Base-by-base conservation (phyloP, 192 early-diverging fungal species). In the Gonapodya sp. region DNA sequence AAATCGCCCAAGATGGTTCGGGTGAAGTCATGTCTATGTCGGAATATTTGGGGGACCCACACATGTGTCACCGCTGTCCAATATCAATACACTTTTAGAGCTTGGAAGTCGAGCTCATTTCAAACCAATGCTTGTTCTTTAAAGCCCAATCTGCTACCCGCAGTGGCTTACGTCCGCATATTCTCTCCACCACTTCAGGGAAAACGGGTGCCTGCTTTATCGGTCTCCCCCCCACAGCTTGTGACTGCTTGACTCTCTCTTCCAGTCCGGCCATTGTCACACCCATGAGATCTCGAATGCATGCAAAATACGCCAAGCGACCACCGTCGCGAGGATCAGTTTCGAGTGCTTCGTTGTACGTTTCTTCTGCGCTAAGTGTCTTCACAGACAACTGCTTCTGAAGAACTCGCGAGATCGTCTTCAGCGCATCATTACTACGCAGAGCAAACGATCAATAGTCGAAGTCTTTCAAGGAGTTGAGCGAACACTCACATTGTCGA, bases 271-370 rank as follows among this genome's bases (percentile, higher is more conserved):
- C 75, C 75, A 77, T 77, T 16, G 75, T 77, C 18, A 34, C 34
- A 34, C 30, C 75, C 75, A 77, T 77, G 30, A 77, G 75, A 33
- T 77, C 75, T 8, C 75, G 75, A 8, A 77, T 34, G 75, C 75
- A 77, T 33, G 75, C 75, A 33, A 77, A 77, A 33, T 77, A 77
- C 18, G 75, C 75, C 8, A 77, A 33, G 8, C 75, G 75, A 2
- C 75, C 75, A 2, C 75, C 75, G 75, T 77, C 75, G 8, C 31
- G 75, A 2, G 75, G 75, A 33, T 77, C 75, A 2, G 31, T 2
- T 8, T 34, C 18, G 30, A 77, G 18, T 14, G 75, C 75, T 33
- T 77, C 75, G 75, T 77, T 33, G 75, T 77, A 77, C 30, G 75
- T 77, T 31, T 77, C 8, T 18, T 77, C 8, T 8, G 75, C 30